These are phyloP conservation scores for Fomitopsis betulina DNA, from an alignment of 1,284 basidiomycete species.

Conservation along the genomic window DNA sequence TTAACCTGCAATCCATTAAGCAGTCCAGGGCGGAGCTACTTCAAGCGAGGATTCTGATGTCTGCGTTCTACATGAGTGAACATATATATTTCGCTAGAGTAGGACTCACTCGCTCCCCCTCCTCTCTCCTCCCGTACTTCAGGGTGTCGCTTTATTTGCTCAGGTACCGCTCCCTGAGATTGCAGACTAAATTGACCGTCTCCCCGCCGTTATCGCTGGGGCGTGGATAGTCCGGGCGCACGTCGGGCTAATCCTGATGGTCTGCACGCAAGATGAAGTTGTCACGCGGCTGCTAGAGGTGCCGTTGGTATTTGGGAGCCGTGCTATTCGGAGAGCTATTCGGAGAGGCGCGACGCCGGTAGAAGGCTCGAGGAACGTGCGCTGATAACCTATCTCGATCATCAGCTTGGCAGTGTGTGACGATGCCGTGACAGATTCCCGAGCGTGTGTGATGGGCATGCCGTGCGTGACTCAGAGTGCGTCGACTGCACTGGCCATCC, in stretches of 20 bases:
- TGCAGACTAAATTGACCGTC: no score
- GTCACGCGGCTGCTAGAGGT: no score
- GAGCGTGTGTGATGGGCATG: not conserved
- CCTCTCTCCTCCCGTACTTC: not conserved
- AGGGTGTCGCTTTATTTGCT: not conserved
- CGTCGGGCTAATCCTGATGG: no score
- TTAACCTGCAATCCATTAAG: not conserved
- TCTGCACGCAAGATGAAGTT: no score
- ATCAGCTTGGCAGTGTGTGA: not conserved
- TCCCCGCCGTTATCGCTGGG: not conserved
- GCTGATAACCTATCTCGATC: not conserved
- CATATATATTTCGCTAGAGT: not conserved
- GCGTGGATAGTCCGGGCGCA: not conserved
- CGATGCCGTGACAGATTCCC: not conserved
- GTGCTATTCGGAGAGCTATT: not conserved
- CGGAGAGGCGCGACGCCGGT: not conserved
- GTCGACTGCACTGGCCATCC: not conserved
- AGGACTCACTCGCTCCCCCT: not conserved
- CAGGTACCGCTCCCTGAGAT: not conserved
- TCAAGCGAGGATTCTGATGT: not conserved
- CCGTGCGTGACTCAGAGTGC: not conserved
- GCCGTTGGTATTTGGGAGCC: no score
- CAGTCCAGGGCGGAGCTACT: not conserved
- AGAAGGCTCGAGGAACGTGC: not conserved
- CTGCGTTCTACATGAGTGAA: not conserved